Conservation (phyloP, 805 yeast genomes). For the Candida argentea region DNA sequence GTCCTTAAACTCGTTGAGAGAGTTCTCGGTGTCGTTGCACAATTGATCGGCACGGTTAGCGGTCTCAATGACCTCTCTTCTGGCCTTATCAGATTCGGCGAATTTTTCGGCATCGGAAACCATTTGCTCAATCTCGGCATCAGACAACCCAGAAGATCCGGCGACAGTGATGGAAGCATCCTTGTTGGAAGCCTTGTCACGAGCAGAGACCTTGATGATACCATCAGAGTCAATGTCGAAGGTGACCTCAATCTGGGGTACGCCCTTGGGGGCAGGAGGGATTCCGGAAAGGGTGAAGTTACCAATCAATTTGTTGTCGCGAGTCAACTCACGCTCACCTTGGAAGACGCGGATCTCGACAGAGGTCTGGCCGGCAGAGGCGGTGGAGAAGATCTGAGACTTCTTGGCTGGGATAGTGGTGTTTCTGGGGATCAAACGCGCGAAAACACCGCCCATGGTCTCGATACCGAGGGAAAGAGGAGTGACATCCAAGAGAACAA, state of each 20-base stretch:
- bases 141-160: constrained; percentile 89
- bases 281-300: constrained; percentile 93
- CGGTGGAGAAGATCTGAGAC: constrained; percentile 66
- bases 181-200: constrained; percentile 88
- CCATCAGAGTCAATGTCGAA: constrained; percentile 97
- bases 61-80: constrained; percentile 71
- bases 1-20: constrained; percentile 39
- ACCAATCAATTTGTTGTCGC: constrained; percentile 96
- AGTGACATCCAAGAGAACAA: constrained; percentile 78
- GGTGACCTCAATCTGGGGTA: constrained; percentile 88
- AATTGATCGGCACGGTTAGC: constrained; percentile 81
- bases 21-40: constrained; percentile 43
- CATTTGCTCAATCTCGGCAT: constrained; percentile 83
- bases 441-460: constrained; percentile 96
- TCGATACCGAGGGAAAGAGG: constrained; percentile 92
- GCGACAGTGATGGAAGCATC: constrained; percentile 94
- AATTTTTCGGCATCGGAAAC: constrained; percentile 84
- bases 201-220: constrained; percentile 89
- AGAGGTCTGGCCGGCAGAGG: constrained; percentile 23
- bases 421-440: constrained; percentile 83
- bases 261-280: constrained; percentile 94
- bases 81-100: constrained; percentile 81
- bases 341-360: constrained; percentile 86
- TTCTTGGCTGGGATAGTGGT: constrained; percentile 96
- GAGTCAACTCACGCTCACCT: constrained; percentile 97